Evolutionary conservation across 495 filamentous ascomycete species (phyloP), one percentile per base, ranked within the genome.

Genomic region (Aspergillus bertholletiae): DNA sequence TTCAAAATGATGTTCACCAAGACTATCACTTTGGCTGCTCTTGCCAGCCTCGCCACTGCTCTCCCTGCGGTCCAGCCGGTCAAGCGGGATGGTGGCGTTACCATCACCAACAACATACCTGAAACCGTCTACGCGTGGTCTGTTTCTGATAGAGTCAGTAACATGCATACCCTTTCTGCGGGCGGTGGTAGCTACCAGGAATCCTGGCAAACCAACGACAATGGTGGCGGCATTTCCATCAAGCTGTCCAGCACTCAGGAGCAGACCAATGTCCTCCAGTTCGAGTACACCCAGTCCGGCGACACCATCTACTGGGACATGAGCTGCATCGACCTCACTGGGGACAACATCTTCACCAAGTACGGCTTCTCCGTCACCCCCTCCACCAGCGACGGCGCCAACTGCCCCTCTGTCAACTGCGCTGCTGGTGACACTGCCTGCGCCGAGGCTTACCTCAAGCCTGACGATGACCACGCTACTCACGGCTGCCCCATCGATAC

Each of bases 1-100:
- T 54, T 70, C 70, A 78, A 71, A 63, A 78, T 74, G 73, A 66
- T 76, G 63, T 76, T 78, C 73, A 64, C 66, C 63, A 75, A 75
- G 67, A 60, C 68, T 54, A 50, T 76, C 58, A 48, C 72, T 49
- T 62, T 67, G 46, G 68, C 73, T 59, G 62, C 63, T 56, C 65
- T 75, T 49, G 65, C 70, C 43, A 55, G 69, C 58, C 57, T 75
- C 54, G 55, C 69, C 48, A 61, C 72, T 35, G 75, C 75, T 41
- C 65, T 76, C 64, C 60, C 69, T 61, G 27, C 63, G 43, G 51
- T 62, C 53, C n/a, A n/a, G n/a, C n/a, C n/a, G n/a, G 53, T 59
- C 45, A 46, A 40, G 48, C 58, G 61, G 46, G 27, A 48, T 22
- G 49, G 60, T 49, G 70, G 66, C 44, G 64, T 70, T 57, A 60